Conservation (phyloP, 208 protist species). For the Herpetomonas samuelpessoai region DNA sequence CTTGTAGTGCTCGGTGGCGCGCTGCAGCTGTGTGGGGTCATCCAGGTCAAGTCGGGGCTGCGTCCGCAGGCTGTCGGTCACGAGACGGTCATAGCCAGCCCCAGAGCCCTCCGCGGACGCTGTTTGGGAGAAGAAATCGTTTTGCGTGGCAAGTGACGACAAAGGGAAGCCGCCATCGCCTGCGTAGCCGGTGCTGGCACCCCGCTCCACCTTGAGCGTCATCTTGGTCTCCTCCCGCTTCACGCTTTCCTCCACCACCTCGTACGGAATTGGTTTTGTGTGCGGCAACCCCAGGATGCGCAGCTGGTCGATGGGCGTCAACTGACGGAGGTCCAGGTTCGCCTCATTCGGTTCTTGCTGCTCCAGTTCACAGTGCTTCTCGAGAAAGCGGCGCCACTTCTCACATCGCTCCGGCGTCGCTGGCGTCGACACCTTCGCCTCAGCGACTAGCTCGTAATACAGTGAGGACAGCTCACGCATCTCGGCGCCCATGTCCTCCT, state of each 20-base stretch:
- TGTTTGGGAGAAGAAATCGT: not conserved
- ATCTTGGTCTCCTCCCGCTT: slow-evolving; percentile 73
- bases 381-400: slow-evolving; percentile 77
- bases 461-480: slow-evolving; percentile 73
- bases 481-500: slow-evolving; percentile 65
- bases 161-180: slow-evolving; percentile 2
- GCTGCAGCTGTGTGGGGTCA: slow-evolving; percentile 34
- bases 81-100: slow-evolving; percentile 2
- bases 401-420: slow-evolving; percentile 71
- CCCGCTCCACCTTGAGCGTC: slow-evolving; percentile 54
- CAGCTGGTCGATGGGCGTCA: slow-evolving; percentile 73
- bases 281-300: slow-evolving; percentile 78
- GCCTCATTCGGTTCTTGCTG: slow-evolving; percentile 44
- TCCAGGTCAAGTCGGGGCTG: slow-evolving; percentile 13
- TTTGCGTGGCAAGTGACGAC: not conserved
- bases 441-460: slow-evolving; percentile 84
- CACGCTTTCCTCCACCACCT: slow-evolving; percentile 58
- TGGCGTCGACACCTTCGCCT: slow-evolving; percentile 76
- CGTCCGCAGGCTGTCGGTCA: not conserved
- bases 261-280: slow-evolving; percentile 65
- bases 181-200: slow-evolving; percentile 7
- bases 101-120: not conserved
- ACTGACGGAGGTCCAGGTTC: slow-evolving; percentile 48
- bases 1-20: slow-evolving; percentile 47
- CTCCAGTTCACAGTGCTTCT: slow-evolving; percentile 72